Evolutionary conservation across 331 rosid species (phyloP).

Genomic region (Cydonia oblonga): DNA sequence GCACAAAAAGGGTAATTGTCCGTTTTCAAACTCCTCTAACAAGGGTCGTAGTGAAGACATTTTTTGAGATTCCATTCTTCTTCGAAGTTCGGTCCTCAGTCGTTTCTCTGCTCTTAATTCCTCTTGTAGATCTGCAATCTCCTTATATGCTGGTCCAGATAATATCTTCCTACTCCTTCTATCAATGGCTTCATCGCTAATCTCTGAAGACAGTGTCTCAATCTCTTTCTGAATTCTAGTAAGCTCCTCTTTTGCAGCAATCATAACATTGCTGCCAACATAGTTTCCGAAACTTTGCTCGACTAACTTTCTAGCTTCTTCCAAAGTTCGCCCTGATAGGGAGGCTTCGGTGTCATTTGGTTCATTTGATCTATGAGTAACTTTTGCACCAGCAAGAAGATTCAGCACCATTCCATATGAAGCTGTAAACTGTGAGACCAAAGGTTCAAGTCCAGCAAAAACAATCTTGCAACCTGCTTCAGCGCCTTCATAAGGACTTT

Average conservation of each 20-base stretch:
- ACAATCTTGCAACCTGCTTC: constrained; percentile 91
- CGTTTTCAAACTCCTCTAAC: constrained; percentile 49
- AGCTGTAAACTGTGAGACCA: constrained; percentile 91
- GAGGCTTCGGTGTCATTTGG: constrained; percentile 33
- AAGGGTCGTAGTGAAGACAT: constrained; percentile 58
- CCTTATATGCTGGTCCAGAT: constrained; percentile 54
- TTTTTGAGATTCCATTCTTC: constrained; percentile 59
- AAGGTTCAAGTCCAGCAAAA: constrained; percentile 84
- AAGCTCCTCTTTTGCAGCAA: constrained; percentile 89
- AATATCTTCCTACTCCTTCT: constrained; percentile 61
- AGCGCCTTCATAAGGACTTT: constrained; percentile 82
- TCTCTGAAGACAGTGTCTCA: constrained; percentile 48
- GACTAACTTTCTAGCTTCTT: constrained; percentile 91
- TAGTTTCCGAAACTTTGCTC: constrained; percentile 99
- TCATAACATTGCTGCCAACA: constrained; percentile 89
- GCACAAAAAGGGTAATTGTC: constrained; percentile 70
- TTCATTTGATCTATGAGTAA: constrained; percentile 51
- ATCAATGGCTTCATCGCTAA: constrained; percentile 78
- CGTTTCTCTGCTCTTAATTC: constrained; percentile 72
- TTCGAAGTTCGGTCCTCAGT: constrained; percentile 52
- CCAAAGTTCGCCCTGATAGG: constrained; percentile 58
- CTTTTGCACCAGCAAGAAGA: constrained; percentile 82
- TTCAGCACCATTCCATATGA: constrained; percentile 97
- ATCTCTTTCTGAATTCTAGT: constrained; percentile 62
- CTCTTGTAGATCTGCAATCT: constrained; percentile 74